These are phyloP conservation scores for Limonomyces culmigenus DNA, from an alignment of 1,284 basidiomycete genomes.

Conservation along the genomic window DNA sequence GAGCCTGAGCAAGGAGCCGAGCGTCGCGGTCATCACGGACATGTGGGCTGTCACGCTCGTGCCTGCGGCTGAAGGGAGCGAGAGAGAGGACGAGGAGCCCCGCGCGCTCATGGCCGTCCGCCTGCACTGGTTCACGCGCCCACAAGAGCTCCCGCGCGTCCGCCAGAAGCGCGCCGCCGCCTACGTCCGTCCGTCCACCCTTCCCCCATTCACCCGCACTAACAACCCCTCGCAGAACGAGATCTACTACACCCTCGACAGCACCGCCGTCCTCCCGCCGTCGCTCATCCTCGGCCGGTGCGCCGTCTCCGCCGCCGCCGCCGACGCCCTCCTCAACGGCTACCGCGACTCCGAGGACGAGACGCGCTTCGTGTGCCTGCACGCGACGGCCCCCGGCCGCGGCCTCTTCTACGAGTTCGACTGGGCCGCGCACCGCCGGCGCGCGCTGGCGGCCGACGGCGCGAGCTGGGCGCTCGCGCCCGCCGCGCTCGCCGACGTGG, in stretches of 20 bases:
- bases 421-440: constrained; percentile 31
- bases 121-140: constrained; percentile 57
- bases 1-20: too few species aligned
- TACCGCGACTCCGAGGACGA: constrained; percentile 12
- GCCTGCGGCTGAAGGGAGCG: too few species aligned
- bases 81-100: constrained; percentile 10
- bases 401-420: constrained; percentile 45
- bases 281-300: constrained; percentile 34
- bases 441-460: constrained; percentile 16
- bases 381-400: constrained; percentile 36
- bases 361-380: constrained; percentile 31
- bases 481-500: background rate
- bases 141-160: constrained; percentile 30
- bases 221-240: constrained; percentile 31
- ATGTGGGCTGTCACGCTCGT: constrained; percentile 50
- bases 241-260: constrained; percentile 43
- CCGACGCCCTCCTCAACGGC: constrained; percentile 1
- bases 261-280: constrained; percentile 28
- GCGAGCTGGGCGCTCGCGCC: constrained; percentile 7
- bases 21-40: constrained; percentile 44
- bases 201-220: constrained; percentile 3
- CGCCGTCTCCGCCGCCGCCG: constrained; percentile 14
- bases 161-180: constrained; percentile 37
- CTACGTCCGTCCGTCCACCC: constrained; percentile 23
- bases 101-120: constrained; percentile 27